Percentiles rank a stretch among this genome's conserved stretches.
Evolutionary conservation across 2,329 filamentous ascomycete species (phyloP).

Genomic region (Dactylonectria macrodidyma): DNA sequence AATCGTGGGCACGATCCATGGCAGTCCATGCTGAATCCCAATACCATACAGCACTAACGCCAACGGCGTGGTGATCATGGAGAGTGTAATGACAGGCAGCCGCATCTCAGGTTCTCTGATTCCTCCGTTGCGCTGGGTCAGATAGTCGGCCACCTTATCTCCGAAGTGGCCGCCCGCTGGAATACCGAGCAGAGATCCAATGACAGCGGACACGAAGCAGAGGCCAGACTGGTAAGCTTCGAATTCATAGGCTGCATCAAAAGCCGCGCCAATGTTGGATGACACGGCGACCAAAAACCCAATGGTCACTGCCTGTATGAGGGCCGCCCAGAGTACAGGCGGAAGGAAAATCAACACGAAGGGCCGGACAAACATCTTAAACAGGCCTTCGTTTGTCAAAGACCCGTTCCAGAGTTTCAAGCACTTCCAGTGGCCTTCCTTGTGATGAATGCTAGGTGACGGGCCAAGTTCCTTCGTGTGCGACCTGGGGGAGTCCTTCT

Average conservation of each 20-base stretch:
- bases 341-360: slow-evolving; percentile 65
- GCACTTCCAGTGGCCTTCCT: slow-evolving; percentile 51
- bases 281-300: slow-evolving; percentile 70
- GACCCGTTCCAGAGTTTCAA: slow-evolving; percentile 58
- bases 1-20: slow-evolving; percentile 71
- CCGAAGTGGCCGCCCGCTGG: slow-evolving; percentile 64
- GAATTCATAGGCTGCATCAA: slow-evolving; percentile 59
- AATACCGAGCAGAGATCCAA: slow-evolving; percentile 66
- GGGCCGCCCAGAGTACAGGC: slow-evolving; percentile 68
- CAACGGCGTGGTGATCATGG: slow-evolving; percentile 65
- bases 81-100: slow-evolving; percentile 67
- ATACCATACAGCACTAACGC: slow-evolving; percentile 63
- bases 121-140: slow-evolving; percentile 68
- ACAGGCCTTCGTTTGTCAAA: slow-evolving; percentile 62
- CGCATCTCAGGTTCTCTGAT: slow-evolving; percentile 73
- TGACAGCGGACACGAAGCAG: slow-evolving; percentile 63
- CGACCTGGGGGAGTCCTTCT: slow-evolving; percentile 31
- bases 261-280: slow-evolving; percentile 65
- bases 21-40: slow-evolving; percentile 61
- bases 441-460: slow-evolving; percentile 22
- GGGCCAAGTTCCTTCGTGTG: slow-evolving; percentile 34
- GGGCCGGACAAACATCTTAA: slow-evolving; percentile 65
- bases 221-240: slow-evolving; percentile 64
- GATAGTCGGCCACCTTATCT: slow-evolving; percentile 63
- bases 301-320: slow-evolving; percentile 68